Conservation (phyloP, 371 early-diverging fungal genomes). For the Dinochytrium kinnereticum region DNA sequence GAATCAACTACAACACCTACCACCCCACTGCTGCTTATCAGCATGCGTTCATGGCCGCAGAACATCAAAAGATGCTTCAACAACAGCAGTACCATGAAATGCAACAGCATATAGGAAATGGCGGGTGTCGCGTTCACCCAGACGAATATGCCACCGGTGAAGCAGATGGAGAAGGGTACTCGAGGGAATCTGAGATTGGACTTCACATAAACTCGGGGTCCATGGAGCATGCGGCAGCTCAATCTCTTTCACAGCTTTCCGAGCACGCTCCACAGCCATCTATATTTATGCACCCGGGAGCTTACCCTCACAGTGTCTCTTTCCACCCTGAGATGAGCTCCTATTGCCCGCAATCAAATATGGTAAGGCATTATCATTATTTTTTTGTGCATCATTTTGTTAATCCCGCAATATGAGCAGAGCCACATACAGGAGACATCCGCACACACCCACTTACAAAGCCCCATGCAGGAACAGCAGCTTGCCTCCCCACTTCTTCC, state of each 20-base stretch:
- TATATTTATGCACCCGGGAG: background rate
- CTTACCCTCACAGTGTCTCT: background rate
- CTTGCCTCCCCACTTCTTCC: slow-evolving; percentile 8
- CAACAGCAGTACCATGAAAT: background rate
- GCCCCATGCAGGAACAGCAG: background rate
- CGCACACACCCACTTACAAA: background rate
- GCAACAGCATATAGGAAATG: background rate
- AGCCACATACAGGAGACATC: background rate
- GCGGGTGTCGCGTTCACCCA: background rate
- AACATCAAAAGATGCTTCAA: slow-evolving; percentile 3
- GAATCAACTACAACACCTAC: background rate
- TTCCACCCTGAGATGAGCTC: slow-evolving; percentile 4
- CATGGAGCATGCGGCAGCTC: background rate
- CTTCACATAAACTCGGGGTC: background rate
- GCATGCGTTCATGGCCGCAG: background rate
- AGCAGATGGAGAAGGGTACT: background rate
- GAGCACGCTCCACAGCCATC: background rate
- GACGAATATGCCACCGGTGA: background rate
- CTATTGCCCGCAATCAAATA: background rate
- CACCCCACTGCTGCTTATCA: background rate
- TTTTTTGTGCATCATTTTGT: background rate
- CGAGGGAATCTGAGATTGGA: background rate
- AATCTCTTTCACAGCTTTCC: background rate
- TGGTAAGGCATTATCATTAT: background rate
- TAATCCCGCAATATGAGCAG: background rate